Percentiles rank a stretch among this genome's conserved stretches.
Evolutionary conservation across 83 land plant genomes (phyloP).

Genomic region (Thuja plicata): DNA sequence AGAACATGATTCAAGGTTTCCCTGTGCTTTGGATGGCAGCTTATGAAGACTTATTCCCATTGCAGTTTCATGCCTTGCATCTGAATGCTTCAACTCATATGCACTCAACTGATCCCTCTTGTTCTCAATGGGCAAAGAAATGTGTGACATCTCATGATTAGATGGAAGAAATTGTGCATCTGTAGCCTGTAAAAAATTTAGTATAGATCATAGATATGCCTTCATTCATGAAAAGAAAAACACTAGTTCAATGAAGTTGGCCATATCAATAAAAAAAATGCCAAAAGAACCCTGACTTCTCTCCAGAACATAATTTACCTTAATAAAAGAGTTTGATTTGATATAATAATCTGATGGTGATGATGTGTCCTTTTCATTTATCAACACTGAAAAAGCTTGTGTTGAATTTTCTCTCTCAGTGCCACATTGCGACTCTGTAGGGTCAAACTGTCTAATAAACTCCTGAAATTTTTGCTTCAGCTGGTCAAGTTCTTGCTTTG

Average conservation of each 20-base stretch:
- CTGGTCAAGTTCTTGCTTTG: background rate
- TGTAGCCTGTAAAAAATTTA: constrained; percentile 3
- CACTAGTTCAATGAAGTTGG: background rate
- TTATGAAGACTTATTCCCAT: background rate
- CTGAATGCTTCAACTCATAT: background rate
- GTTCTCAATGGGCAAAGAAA: background rate
- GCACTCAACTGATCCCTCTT: background rate
- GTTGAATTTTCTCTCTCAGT: background rate
- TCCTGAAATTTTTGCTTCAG: constrained; percentile 9
- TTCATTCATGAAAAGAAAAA: background rate
- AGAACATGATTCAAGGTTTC: background rate
- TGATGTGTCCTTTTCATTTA: background rate
- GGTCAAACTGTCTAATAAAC: constrained; percentile 6
- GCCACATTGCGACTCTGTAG: background rate
- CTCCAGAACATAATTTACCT: background rate
- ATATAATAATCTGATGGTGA: background rate
- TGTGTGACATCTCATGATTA: background rate
- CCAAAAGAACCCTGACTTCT: background rate
- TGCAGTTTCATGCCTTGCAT: background rate
- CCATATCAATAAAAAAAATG: background rate
- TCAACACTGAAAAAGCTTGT: background rate
- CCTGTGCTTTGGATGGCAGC: background rate
- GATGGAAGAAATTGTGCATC: background rate
- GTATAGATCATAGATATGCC: background rate
- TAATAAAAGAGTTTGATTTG: background rate